Conservation (phyloP, 2,329 filamentous ascomycete species). For the Neoscytalidium dimidiatum region DNA sequence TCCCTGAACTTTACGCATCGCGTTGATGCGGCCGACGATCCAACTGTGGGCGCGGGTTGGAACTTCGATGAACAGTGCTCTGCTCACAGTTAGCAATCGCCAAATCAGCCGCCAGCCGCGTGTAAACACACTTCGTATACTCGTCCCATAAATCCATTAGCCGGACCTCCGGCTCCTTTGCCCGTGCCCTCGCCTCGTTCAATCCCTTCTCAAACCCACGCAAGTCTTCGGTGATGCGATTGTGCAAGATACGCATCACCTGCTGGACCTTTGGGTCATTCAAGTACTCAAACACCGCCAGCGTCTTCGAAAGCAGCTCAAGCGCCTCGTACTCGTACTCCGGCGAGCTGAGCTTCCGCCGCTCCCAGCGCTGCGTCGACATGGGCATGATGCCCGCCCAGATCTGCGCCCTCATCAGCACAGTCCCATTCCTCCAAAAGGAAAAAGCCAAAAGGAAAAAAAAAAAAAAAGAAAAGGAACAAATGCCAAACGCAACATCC, state of each 20-base stretch:
- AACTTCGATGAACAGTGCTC: neutral
- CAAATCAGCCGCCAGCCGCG: neutral
- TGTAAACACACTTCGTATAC: neutral
- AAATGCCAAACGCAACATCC: too few relatives aligned
- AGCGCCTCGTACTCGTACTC: slow-evolving; percentile 1
- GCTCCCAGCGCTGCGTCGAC: slow-evolving; percentile 2
- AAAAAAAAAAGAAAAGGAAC: neutral
- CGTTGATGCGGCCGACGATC: neutral
- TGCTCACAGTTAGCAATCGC: neutral
- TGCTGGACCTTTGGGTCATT: neutral
- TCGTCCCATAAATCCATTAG: neutral
- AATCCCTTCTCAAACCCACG: neutral
- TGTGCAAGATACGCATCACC: neutral
- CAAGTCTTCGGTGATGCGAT: neutral
- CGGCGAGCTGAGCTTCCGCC: neutral
- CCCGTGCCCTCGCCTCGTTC: neutral
- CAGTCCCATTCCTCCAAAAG: neutral
- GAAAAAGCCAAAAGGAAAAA: neutral
- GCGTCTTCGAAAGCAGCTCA: neutral
- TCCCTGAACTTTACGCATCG: neutral
- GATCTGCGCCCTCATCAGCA: neutral
- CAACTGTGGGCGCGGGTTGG: neutral
- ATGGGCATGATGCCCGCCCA: neutral
- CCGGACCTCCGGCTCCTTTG: neutral
- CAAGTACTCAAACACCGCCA: slow-evolving; percentile 10